Conservation (phyloP, 2,329 filamentous ascomycete species). For the Alternaria consortialis region DNA sequence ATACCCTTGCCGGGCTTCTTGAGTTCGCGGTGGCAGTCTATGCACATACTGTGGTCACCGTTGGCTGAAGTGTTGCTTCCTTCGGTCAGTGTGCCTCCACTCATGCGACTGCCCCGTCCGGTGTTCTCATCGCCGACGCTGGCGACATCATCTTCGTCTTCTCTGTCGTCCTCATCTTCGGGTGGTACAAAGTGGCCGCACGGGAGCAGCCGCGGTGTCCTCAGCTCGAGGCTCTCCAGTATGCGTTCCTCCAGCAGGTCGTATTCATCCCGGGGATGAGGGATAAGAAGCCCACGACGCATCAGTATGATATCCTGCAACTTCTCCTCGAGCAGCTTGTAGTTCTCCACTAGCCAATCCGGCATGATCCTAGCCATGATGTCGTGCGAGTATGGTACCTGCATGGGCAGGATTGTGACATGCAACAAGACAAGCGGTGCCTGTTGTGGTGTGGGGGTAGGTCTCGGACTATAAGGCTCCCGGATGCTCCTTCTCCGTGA, state of each 20-base stretch:
- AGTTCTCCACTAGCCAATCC: conserved; percentile 64
- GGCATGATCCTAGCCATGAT: conserved; percentile 62
- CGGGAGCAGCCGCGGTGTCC: conserved; percentile 73
- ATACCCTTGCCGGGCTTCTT: conserved; percentile 48
- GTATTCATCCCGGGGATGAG: conserved; percentile 82
- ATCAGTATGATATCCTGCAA: conserved; percentile 74
- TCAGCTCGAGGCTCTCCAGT: conserved; percentile 77
- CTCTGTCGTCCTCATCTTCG: conserved; percentile 51
- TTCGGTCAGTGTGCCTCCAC: conserved; percentile 45
- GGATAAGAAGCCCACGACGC: conserved; percentile 76
- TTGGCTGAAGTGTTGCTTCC: conserved; percentile 34
- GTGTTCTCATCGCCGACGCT: conserved; percentile 41
- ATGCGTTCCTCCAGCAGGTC: conserved; percentile 81
- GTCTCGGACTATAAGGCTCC: conserved; percentile 40
- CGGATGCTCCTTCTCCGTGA: conserved; percentile 39
- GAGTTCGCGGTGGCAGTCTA: conserved; percentile 57
- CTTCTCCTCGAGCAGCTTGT: conserved; percentile 73
- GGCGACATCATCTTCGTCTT: conserved; percentile 46
- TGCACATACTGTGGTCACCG: conserved; percentile 55
- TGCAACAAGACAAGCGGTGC: conserved; percentile 80
- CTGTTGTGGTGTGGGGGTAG: conserved; percentile 52
- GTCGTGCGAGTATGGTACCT: conserved; percentile 67
- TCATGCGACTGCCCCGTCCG: conserved; percentile 50
- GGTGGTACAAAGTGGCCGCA: conserved; percentile 75
- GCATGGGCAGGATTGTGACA: conserved; percentile 76